Percentiles rank a stretch among this genome's conserved stretches.
Evolutionary conservation across 2,329 filamentous ascomycete species (phyloP).

Genomic region (Nemania sp.): DNA sequence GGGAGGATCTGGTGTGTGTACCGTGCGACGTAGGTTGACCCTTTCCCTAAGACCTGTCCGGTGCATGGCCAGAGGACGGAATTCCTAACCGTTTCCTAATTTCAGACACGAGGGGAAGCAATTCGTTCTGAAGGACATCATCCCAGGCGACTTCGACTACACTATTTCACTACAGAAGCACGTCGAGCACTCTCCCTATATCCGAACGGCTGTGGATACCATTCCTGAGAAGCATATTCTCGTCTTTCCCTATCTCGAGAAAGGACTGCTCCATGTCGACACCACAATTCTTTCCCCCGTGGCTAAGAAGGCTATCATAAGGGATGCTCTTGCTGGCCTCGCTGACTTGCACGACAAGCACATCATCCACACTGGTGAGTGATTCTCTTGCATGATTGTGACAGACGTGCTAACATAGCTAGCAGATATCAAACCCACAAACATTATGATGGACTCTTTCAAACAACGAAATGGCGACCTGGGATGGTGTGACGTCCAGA

Average conservation of each 20-base stretch:
- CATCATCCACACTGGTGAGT: slow-evolving; percentile 17
- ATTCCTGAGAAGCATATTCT: slow-evolving; percentile 19
- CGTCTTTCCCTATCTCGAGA: slow-evolving; percentile 17
- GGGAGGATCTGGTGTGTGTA: slow-evolving; percentile 21
- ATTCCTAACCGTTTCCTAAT: slow-evolving; percentile 17
- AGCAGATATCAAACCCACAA: slow-evolving; percentile 22
- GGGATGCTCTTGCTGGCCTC: slow-evolving; percentile 18
- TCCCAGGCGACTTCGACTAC: slow-evolving; percentile 18
- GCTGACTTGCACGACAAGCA: slow-evolving; percentile 18
- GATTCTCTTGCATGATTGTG: slow-evolving; percentile 3
- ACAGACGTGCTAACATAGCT: slow-evolving; percentile 15
- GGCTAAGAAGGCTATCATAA: slow-evolving; percentile 21
- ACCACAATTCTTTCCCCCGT: slow-evolving; percentile 16
- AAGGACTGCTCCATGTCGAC: slow-evolving; percentile 18
- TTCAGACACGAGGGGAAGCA: slow-evolving; percentile 17
- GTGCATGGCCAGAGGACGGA: slow-evolving; percentile 16
- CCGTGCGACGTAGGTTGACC: slow-evolving; percentile 17
- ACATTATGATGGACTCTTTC: slow-evolving; percentile 22
- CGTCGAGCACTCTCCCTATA: slow-evolving; percentile 17
- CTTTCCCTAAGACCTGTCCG: slow-evolving; percentile 14
- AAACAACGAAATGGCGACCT: slow-evolving; percentile 18
- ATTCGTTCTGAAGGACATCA: slow-evolving; percentile 19
- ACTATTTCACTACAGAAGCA: slow-evolving; percentile 20
- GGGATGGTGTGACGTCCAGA: slow-evolving; percentile 18
- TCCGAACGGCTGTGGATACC: slow-evolving; percentile 18